phyloP scores from a whole-genome alignment of 306 rosid species.

The Vigna reflexopilosa region DNA sequence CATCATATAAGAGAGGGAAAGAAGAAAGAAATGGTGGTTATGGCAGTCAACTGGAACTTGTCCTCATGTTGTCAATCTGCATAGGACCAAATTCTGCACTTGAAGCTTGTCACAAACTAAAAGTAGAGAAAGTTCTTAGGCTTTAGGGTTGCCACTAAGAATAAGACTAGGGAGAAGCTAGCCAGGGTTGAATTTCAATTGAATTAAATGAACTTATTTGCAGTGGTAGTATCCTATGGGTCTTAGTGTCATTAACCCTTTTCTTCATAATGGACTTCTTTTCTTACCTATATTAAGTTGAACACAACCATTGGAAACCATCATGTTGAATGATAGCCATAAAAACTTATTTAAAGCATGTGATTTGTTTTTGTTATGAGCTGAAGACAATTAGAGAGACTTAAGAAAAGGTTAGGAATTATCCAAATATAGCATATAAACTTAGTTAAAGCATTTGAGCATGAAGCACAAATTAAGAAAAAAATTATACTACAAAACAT shows the following conservation, averaged over 20 bases:
- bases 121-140: conserved; percentile 49
- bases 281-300: conserved; percentile 27
- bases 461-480: no score
- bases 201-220: conserved; percentile 15
- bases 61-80: conserved; percentile 40
- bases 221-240: not conserved
- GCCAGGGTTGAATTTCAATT: conserved; percentile 43
- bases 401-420: not conserved
- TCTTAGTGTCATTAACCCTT: conserved; percentile 15
- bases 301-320: not conserved
- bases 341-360: no score
- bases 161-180: conserved; percentile 29
- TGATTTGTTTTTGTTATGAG: not conserved
- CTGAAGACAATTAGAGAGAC: conserved; percentile 48
- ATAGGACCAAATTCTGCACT: conserved; percentile 43
- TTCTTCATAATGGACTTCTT: conserved; percentile 27
- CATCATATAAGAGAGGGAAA: conserved; percentile 29
- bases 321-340: no score
- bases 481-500: no score
- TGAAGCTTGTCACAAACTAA: conserved; percentile 36
- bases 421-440: no score
- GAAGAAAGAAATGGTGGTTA: conserved; percentile 1
- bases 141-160: conserved; percentile 42
- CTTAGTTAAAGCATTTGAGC: no score
- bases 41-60: conserved; percentile 42